Evolutionary conservation across 2,329 filamentous ascomycete species (phyloP), one percentile per base, ranked within the genome.

Genomic region (Ceratocystis destructans): DNA sequence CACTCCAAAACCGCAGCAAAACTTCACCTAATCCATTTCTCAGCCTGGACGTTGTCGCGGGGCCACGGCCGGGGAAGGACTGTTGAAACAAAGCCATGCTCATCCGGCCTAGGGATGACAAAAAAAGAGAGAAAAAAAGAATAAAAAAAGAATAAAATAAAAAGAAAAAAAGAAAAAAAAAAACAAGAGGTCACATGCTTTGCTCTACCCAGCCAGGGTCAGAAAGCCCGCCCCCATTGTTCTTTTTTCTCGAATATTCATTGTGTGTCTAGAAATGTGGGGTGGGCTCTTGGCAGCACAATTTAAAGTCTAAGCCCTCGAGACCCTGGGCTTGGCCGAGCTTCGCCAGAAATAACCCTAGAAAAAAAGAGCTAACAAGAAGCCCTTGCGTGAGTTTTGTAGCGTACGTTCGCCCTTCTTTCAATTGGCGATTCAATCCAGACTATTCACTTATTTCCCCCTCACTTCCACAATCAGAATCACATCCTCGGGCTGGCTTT

Each of bases 241-340:
- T 59, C 28, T 59, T 33, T 37, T 59, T 59, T 59, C 53, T 59
- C 25, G 28, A 59, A 59, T 17, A 25, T 33, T 17, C 28, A 31
- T 33, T 59, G 28, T 59, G 53, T 59, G 53, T 59, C 15, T 20
- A 17, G 28, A 59, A 59, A 59, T 59, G 53, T 59, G 53, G 53
- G 28, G 53, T 53, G 25, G 50, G 50, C 10, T 22, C 25, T 33
- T 25, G 33, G 17, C 25, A 25, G 10, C 53, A 59, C 28, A 59
- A 59, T 59, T 37, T 59, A 8, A 20, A 6, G 25, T 20, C 53
- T 3, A 59, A 59, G 53, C 53, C 53, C 28, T 59, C 8, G 2
- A 31, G 28, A 8, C n/a, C 17, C 50, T 55, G 6, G 4, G 22
- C 22, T 28, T 10, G 12, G 20, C 45, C 15, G 6, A n/a, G 7